Percentiles rank a stretch among this genome's conserved stretches.
Conservation (phyloP, 2,329 filamentous ascomycete genomes). For the Penicillium sp. region DNA sequence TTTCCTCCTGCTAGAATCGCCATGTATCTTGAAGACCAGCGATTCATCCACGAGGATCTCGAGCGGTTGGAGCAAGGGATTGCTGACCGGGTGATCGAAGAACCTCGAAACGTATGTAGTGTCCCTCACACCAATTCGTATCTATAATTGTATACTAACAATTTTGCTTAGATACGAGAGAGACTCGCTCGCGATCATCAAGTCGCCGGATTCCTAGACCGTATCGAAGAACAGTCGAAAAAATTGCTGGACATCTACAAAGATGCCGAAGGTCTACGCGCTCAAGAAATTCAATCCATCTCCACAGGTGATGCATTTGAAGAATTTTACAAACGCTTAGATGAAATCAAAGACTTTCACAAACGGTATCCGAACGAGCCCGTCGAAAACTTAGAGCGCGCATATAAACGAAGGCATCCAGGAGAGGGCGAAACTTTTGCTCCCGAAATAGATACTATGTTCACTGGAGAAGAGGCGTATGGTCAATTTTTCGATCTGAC, state of each 20-base stretch:
- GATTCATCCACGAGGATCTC: slow-evolving; percentile 91
- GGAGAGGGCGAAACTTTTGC: slow-evolving; percentile 61
- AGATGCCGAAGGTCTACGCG: slow-evolving; percentile 67
- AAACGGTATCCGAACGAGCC: slow-evolving; percentile 88
- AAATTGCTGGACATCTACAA: slow-evolving; percentile 79
- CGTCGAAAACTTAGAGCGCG: slow-evolving; percentile 88
- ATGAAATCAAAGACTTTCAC: slow-evolving; percentile 81
- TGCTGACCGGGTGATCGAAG: slow-evolving; percentile 80
- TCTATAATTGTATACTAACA: slow-evolving; percentile 18
- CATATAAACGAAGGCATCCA: slow-evolving; percentile 70
- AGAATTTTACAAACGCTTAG: slow-evolving; percentile 82
- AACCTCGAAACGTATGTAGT: slow-evolving; percentile 76
- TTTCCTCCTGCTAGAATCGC: slow-evolving; percentile 14
- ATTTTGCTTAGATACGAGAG: slow-evolving; percentile 70
- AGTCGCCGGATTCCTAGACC: slow-evolving; percentile 76
- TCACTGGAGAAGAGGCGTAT: slow-evolving; percentile 91
- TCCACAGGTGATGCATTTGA: slow-evolving; percentile 82
- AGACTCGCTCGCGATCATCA: slow-evolving; percentile 88
- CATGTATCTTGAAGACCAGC: slow-evolving; percentile 89
- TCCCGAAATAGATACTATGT: slow-evolving; percentile 79
- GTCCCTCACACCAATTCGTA: slow-evolving; percentile 2
- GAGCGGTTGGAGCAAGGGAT: slow-evolving; percentile 94
- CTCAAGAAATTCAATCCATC: slow-evolving; percentile 78
- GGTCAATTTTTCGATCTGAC: slow-evolving; percentile 91
- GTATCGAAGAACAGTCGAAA: slow-evolving; percentile 81